phyloP scores from a whole-genome alignment of 805 yeast species.

The Kockiozyma suomiensis region DNA sequence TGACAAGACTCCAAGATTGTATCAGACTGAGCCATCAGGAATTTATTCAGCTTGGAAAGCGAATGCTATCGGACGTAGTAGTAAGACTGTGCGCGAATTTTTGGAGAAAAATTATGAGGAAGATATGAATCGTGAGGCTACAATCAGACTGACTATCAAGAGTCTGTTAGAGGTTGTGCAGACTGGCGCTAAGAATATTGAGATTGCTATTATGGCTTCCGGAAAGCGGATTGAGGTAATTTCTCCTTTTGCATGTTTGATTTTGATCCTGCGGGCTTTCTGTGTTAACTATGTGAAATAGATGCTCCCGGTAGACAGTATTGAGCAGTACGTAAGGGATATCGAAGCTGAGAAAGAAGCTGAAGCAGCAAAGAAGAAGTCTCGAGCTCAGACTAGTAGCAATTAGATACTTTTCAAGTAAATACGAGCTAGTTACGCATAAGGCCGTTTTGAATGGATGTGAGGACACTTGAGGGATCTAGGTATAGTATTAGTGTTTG shows the following conservation, averaged over 20 bases:
- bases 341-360: constrained; percentile 87
- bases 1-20: constrained; percentile 77
- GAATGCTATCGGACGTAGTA: constrained; percentile 91
- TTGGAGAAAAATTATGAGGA: constrained; percentile 81
- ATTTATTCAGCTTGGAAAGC: constrained; percentile 98
- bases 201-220: constrained; percentile 83
- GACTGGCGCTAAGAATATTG: constrained; percentile 96
- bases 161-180: constrained; percentile 94
- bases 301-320: constrained; percentile 66
- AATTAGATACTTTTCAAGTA: neutral
- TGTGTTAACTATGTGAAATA: neutral
- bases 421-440: too few relatives aligned
- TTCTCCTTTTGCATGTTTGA: too few relatives aligned
- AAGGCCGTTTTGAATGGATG: too few relatives aligned
- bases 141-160: constrained; percentile 80
- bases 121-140: constrained; percentile 64
- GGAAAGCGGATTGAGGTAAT: constrained; percentile 56
- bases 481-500: neutral
- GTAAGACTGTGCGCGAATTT: constrained; percentile 93
- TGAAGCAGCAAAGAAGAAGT: constrained; percentile 73
- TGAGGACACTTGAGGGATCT: neutral
- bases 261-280: too few relatives aligned
- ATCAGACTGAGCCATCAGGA: constrained; percentile 97
- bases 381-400: constrained; percentile 19
- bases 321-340: constrained; percentile 72